Percentiles rank a stretch among this genome's conserved stretches.
phyloP scores from a whole-genome alignment of 495 filamentous ascomycete genomes.

The Podospora conica region DNA sequence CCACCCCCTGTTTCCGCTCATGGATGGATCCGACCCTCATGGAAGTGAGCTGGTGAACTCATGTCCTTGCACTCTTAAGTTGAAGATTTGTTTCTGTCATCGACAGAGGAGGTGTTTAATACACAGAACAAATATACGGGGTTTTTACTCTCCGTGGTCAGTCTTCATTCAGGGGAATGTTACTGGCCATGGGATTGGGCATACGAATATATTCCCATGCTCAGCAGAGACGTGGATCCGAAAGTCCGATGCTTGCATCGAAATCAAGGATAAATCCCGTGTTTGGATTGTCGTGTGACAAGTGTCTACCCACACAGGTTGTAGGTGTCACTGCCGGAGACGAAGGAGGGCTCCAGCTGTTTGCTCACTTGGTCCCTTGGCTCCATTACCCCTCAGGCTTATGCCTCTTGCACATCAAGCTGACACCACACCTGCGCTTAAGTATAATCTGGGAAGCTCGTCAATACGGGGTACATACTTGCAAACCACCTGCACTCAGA shows the following conservation, averaged over 20 bases:
- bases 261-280: background rate
- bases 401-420: background rate
- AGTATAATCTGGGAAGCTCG: background rate
- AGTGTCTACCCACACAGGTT: background rate
- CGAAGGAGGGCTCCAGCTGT: background rate
- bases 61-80: too few species aligned
- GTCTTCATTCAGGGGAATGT: background rate
- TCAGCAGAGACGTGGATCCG: too few species aligned
- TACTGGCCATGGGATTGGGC: background rate
- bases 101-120: background rate
- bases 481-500: too few species aligned
- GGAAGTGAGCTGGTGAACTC: too few species aligned
- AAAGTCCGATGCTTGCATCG: background rate
- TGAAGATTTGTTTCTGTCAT: background rate
- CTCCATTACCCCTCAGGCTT: background rate
- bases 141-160: background rate
- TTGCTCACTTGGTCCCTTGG: background rate
- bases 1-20: background rate
- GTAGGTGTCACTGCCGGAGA: background rate
- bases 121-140: background rate
- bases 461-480: too few species aligned
- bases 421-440: background rate
- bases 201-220: too few species aligned
- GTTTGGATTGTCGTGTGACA: background rate
- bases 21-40: background rate